Evolutionary conservation across 2,329 filamentous ascomycete species (phyloP).

Genomic region (Ophiocordyceps sinensis): DNA sequence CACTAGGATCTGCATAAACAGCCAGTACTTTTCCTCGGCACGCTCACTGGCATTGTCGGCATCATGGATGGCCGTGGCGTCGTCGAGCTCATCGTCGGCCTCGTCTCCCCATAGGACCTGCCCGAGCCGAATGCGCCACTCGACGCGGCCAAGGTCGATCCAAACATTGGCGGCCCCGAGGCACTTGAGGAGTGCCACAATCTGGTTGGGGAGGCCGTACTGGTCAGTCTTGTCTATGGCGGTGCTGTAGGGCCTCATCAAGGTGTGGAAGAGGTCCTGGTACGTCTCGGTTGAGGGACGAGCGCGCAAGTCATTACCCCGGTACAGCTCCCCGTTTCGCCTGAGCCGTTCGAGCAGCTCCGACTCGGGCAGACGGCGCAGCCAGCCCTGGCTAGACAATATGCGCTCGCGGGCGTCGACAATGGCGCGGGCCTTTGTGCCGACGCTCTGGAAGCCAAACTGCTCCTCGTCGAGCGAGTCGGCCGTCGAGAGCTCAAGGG

Average conservation of each 20-base stretch:
- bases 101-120: conserved; percentile 54
- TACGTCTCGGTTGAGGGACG: conserved; percentile 42
- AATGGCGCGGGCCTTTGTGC: conserved; percentile 37
- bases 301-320: conserved; percentile 35
- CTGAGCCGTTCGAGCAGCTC: conserved; percentile 44
- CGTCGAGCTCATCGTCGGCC: conserved; percentile 35
- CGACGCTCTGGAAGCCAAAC: conserved; percentile 42
- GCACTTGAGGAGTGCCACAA: conserved; percentile 51
- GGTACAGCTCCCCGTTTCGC: conserved; percentile 40
- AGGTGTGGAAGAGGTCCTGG: conserved; percentile 44
- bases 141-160: conserved; percentile 60
- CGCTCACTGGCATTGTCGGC: conserved; percentile 33
- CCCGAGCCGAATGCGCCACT: conserved; percentile 60
- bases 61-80: conserved; percentile 36
- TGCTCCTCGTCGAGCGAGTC: conserved; percentile 51
- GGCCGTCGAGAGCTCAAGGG: conserved; percentile 48
- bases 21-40: conserved; percentile 50
- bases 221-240: conserved; percentile 43
- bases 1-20: conserved; percentile 50
- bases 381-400: conserved; percentile 34
- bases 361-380: conserved; percentile 42
- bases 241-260: conserved; percentile 41
- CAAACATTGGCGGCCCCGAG: conserved; percentile 52
- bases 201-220: conserved; percentile 53
- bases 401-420: conserved; percentile 43